Evolutionary conservation across 768 basidiomycete genomes (phyloP), one percentile per base, ranked within the genome.

Genomic region (Hypholoma sublateritium): DNA sequence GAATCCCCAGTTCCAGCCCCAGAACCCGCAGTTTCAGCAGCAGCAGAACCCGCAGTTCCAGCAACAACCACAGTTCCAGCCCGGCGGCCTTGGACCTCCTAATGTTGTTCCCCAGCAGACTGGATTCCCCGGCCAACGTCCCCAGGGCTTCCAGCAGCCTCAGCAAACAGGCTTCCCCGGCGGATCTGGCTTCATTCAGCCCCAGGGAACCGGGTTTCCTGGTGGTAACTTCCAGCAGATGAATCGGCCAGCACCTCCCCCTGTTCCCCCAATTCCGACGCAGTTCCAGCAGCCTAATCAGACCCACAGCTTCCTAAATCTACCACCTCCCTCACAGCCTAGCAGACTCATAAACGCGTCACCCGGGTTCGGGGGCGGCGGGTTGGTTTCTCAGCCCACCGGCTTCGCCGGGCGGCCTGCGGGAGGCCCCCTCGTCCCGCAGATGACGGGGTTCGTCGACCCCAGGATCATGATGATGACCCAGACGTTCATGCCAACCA

Each of bases 401-500:
- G 87, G 89, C 1, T 90, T 84, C 63, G 75, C 72, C 13, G 79
- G 79, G 12, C 24, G 72, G 28, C 28, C 28, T 32, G 28, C 5
- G 5, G 28, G 59, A 7, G 58, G 71, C 65, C 32, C 78, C 80
- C 80, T 93, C 50, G 75, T 88, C 1, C 81, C 90, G 14, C 93
- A 94, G 65, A 72, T 79, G 53, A 94, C 93, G 5, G 93, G 93
- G 19, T 91, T 82, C 64, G 74, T 89, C 53, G 90, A 96, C 72
- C 94, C 93, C 1, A 77, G 93, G 17, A 74, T 95, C 49, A 84
- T 85, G 69, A 87, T 95, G 83, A 93, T 97, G 90, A 86, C 86
- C n/a, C 89, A 75, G 58, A 87, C 89, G 0, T 97, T 98, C 74
- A 91, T 98, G 86, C 95, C 96, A 12, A 76, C 83, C 50, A 89